Evolutionary conservation across 1,139 yeast species (phyloP).

Genomic region (Magnusiomyces clavatus): DNA sequence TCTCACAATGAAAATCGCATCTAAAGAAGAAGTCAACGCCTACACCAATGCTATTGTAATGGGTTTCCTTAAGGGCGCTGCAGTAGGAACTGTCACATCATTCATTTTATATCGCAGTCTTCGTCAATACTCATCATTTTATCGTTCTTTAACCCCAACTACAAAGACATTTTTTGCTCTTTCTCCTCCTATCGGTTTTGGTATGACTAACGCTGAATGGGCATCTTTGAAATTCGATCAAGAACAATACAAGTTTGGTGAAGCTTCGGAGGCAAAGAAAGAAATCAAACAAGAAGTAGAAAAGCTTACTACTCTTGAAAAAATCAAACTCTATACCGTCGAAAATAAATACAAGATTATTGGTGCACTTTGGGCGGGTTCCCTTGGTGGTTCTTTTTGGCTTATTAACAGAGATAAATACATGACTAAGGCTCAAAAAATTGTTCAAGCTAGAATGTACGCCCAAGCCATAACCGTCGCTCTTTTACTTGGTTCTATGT

Average conservation of each 20-base stretch:
- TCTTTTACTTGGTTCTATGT: conserved; percentile 30
- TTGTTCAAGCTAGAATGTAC: conserved; percentile 90
- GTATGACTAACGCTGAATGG: conserved; percentile 29
- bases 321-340: conserved; percentile 12
- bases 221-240: conserved; percentile 30
- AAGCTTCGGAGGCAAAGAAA: conserved; percentile 4
- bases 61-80: conserved; percentile 60
- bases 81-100: conserved; percentile 48
- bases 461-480: conserved; percentile 65
- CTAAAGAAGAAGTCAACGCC: conserved; percentile 57
- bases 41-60: conserved; percentile 48
- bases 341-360: conserved; percentile 70
- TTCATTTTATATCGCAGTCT: conserved; percentile 31
- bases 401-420: conserved; percentile 66
- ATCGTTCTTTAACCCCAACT: conserved; percentile 16
- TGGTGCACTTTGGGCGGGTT: conserved; percentile 77
- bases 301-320: conserved; percentile 7
- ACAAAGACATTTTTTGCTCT: conserved; percentile 24
- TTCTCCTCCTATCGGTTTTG: conserved; percentile 26
- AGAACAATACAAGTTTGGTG: conserved; percentile 14
- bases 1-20: conserved; percentile 53
- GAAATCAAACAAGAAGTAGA: conserved; percentile 3
- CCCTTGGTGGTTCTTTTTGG: conserved; percentile 78
- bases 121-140: conserved; percentile 19
- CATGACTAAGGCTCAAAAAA: conserved; percentile 74